Evolutionary conservation across 176 grass and related monocot species (phyloP).

Genomic region (Microstegium vimineum): DNA sequence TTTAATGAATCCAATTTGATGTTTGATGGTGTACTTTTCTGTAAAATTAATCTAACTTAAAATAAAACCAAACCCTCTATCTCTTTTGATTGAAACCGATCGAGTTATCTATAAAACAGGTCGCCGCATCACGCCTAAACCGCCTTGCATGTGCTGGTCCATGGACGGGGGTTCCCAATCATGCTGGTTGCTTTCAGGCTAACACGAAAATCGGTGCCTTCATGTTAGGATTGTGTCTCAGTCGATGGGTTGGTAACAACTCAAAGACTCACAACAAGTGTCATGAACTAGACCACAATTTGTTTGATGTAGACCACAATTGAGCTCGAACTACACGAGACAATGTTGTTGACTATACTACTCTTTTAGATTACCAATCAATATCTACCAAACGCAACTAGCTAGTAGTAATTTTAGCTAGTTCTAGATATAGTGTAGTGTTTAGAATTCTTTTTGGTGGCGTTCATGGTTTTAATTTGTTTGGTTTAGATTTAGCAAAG

Average conservation of each 20-base stretch:
- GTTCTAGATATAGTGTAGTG: too few relatives aligned
- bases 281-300: background rate
- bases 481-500: background rate
- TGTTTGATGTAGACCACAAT: too few relatives aligned
- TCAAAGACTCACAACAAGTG: background rate
- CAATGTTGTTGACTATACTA: background rate
- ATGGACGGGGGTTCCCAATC: too few relatives aligned
- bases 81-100: too few relatives aligned
- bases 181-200: too few relatives aligned
- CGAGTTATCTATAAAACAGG: background rate
- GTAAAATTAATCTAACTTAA: too few relatives aligned
- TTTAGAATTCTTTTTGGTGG: background rate
- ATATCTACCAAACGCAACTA: background rate
- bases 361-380: background rate
- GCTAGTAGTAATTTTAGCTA: too few relatives aligned
- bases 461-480: background rate
- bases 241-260: constrained; percentile 9
- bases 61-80: too few relatives aligned
- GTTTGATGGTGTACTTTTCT: too few relatives aligned
- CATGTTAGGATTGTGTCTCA: constrained; percentile 1
- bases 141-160: background rate
- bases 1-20: too few relatives aligned
- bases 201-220: too few relatives aligned
- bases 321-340: background rate
- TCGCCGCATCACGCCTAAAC: background rate